Base-by-base conservation (phyloP, 2,329 filamentous ascomycete species). In the Sordariomycetes sp. region DNA sequence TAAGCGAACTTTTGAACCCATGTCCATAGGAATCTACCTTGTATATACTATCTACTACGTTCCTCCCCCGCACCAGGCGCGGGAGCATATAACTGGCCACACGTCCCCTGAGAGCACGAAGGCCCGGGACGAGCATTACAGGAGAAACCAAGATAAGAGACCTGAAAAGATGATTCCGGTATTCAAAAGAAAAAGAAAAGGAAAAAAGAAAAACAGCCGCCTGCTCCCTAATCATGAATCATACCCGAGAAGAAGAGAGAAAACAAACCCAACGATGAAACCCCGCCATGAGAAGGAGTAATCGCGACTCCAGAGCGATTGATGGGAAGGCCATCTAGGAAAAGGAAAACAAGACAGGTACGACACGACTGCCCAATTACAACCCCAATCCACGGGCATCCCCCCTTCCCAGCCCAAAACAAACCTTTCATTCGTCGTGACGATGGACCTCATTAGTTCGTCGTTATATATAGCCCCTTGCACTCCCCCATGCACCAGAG, bases 361-460 rank as follows among this genome's bases (percentile, higher is more conserved):
- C 17, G 24, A 36, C 28, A 12, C 35, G 13, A n/a, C 20, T 22
- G n/a, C 54, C 42, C 25, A 42, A 39, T 12, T 56, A 28, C 24
- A 34, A 52, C 34, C 39, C 22, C 28, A 52, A 32, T 39, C 25
- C 34, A 57, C 22, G 35, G n/a, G n/a, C n/a, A n/a, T n/a, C n/a
- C n/a, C n/a, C 25, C 32, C 25, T 50, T 35, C 34, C 55, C 36
- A 20, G 24, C 17, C 39, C 39, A 15, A n/a, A 32, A 45, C 15
- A 45, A 50, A 50, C 45, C 20, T 52, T 52, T 22, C 32, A 54
- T 48, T 50, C 54, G 22, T 56, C 54, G 35, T 56, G 39, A 56
- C 54, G 45, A 22, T 20, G 13, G 45, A 50, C 45, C 45, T 50
- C 45, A 50, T 50, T 50, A 50, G n/a, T 50, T 50, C 45, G n/a